Base-by-base conservation (phyloP, 2,329 filamentous ascomycete species). In the Trichoderma sp. region DNA sequence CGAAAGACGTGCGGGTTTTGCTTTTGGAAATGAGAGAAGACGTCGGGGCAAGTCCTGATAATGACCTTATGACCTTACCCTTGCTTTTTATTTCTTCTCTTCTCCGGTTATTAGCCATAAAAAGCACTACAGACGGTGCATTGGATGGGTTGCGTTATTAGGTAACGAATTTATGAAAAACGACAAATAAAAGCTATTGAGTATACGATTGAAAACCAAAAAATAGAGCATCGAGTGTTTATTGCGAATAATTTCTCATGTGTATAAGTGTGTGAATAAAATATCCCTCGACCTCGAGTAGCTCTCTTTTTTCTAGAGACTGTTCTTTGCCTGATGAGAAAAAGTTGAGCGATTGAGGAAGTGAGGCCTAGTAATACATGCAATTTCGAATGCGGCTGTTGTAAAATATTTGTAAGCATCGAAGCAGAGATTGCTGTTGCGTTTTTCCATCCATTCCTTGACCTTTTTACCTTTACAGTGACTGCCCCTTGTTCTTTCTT, bases 121-220 rank as follows among this genome's bases (percentile, higher is more conserved):
- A 49, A 76, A 76, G 73, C 74, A 74, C 74, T 71, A 72, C 75
- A 77, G 75, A 76, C 68, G 72, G 75, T 77, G 74, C 77, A 73
- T 77, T 78, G 75, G 76, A 77, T 74, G 74, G 75, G 76, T 76
- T 77, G 75, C 73, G 76, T 78, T 77, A 75, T 72, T 78, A 78
- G 77, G 76, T 80, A 77, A 81, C 79, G 79, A 81, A 68, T 80
- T 43, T 78, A 80, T 75, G 78, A 61, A 80, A 43, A 76, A 74
- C 70, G 77, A 79, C 77, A 76, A 49, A 80, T 80, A 79, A 80
- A 81, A 81, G 76, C 74, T 75, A 72, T 74, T 75, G 73, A 74
- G 74, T 64, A 66, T 70, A 70, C 63, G 58, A 37, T 33, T 49
- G 43, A 47, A 68, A 35, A n/a, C 27, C 27, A 37, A 47, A 49